Evolutionary conservation across 768 basidiomycete species (phyloP).

Genomic region (Termitomyces sp.): DNA sequence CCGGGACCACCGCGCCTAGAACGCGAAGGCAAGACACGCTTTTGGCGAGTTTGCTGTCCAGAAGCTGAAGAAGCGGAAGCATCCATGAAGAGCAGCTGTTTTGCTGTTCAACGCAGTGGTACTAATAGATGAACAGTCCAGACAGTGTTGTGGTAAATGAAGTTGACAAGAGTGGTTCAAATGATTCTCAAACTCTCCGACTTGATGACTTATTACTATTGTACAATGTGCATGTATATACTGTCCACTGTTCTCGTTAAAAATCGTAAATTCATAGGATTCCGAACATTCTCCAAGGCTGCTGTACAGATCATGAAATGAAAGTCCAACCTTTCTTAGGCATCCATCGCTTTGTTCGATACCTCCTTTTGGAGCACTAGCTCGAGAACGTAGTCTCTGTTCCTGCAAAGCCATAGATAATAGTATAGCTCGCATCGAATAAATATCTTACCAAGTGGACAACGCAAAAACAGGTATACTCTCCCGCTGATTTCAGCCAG

Average conservation of each 20-base stretch:
- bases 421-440: not conserved
- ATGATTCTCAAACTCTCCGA: not conserved
- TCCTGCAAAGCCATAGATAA: slow-evolving; percentile 36
- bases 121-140: not conserved
- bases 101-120: slow-evolving; percentile 6
- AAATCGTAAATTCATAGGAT: not conserved
- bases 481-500: slow-evolving; percentile 49
- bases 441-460: slow-evolving; percentile 54
- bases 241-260: not conserved
- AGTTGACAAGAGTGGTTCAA: slow-evolving; percentile 1
- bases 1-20: slow-evolving; percentile 80
- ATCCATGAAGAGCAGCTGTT: slow-evolving; percentile 32
- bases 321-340: slow-evolving; percentile 54
- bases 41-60: slow-evolving; percentile 50
- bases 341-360: slow-evolving; percentile 33
- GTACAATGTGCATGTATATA: not conserved
- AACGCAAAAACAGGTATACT: slow-evolving; percentile 58
- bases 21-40: slow-evolving; percentile 81
- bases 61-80: slow-evolving; percentile 33
- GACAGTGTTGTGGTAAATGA: not conserved
- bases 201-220: slow-evolving; percentile 3
- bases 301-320: slow-evolving; percentile 23
- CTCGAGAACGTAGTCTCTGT: slow-evolving; percentile 66
- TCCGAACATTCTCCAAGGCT: not conserved
- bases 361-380: slow-evolving; percentile 47